A percentile compares a stretch with the other conserved stretches of the same genome.
phyloP scores from a whole-genome alignment of 805 yeast species.

The Teunomyces tritomae region DNA sequence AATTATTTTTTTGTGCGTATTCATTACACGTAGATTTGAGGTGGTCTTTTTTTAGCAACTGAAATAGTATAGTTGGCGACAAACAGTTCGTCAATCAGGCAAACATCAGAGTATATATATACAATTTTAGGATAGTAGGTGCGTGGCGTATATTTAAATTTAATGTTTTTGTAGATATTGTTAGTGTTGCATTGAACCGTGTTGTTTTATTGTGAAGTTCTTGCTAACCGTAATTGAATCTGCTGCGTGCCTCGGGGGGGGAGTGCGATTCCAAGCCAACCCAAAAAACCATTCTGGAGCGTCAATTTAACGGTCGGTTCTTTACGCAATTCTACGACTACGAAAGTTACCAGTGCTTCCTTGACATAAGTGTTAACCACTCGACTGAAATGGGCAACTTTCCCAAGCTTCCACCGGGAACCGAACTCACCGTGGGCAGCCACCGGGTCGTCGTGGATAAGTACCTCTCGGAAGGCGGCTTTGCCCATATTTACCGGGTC shows the following conservation, averaged over 20 bases:
- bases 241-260: background rate
- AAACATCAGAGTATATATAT: too few species aligned
- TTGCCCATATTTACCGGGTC: conserved; percentile 76
- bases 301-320: background rate
- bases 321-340: background rate
- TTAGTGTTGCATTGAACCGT: too few species aligned
- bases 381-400: conserved; percentile 21
- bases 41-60: background rate
- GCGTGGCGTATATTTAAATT: too few species aligned
- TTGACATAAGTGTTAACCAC: background rate
- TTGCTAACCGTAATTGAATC: background rate
- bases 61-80: background rate
- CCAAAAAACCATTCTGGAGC: background rate
- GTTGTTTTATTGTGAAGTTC: background rate
- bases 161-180: background rate
- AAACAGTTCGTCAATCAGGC: too few species aligned
- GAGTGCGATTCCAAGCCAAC: conserved; percentile 2
- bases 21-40: background rate
- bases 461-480: conserved; percentile 59
- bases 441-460: conserved; percentile 35
- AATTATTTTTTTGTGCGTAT: background rate
- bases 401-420: conserved; percentile 36
- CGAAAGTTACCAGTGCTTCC: background rate
- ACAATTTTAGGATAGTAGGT: too few species aligned
- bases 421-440: conserved; percentile 39